phyloP scores from a whole-genome alignment of 1,284 basidiomycete species.

The Psilocybe mexicana region DNA sequence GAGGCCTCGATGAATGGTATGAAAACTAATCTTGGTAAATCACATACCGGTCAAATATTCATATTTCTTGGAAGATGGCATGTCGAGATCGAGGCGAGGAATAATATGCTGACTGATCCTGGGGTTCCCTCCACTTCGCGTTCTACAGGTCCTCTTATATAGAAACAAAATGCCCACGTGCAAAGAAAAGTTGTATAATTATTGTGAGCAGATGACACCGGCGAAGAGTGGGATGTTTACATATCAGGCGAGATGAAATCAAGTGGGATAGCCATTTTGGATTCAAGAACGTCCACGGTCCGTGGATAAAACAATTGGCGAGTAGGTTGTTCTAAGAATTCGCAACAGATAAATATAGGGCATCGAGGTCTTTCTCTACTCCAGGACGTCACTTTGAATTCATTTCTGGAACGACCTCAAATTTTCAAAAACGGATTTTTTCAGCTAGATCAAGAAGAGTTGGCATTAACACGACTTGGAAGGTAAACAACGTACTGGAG shows the following conservation, averaged over 20 bases:
- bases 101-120: background rate
- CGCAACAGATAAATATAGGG: too few species aligned
- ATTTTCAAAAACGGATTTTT: slow-evolving; percentile 37
- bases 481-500: slow-evolving; percentile 51
- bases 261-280: background rate
- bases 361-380: too few species aligned
- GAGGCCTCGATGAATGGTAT: background rate
- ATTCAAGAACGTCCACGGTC: background rate
- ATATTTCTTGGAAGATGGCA: slow-evolving; percentile 25
- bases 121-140: background rate
- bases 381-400: background rate
- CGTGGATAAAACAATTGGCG: background rate
- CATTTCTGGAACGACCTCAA: slow-evolving; percentile 30
- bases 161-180: background rate
- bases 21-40: background rate
- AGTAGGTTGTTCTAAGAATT: background rate
- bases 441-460: slow-evolving; percentile 38
- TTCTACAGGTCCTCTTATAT: background rate
- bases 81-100: background rate
- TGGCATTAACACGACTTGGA: background rate
- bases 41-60: slow-evolving; percentile 30
- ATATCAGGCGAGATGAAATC: background rate
- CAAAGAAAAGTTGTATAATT: background rate
- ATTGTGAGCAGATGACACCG: background rate
- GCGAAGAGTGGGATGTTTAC: background rate